phyloP scores from a whole-genome alignment of 306 rosid genomes.

The Oxytropis ochrocephala region DNA sequence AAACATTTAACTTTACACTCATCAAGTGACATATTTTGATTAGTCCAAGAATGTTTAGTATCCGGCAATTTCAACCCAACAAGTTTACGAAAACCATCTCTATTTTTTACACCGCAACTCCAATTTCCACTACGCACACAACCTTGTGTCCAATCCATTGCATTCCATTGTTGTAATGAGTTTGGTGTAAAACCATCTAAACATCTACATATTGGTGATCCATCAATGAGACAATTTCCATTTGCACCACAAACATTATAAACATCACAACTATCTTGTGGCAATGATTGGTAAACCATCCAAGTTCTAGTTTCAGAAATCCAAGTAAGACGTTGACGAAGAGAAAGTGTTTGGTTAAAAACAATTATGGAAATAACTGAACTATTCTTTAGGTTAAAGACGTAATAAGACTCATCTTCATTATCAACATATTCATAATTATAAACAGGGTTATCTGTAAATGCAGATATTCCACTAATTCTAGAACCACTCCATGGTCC shows the following conservation, averaged over 20 bases:
- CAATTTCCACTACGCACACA: conserved; percentile 2
- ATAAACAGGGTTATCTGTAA: neutral
- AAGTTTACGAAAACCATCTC: conserved; percentile 16
- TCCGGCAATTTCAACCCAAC: conserved; percentile 20
- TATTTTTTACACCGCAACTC: conserved; percentile 1
- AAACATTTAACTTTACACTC: neutral
- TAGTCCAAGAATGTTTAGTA: conserved; percentile 1
- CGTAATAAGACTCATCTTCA: neutral
- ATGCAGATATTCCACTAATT: neutral
- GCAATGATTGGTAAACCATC: neutral
- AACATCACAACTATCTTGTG: conserved; percentile 2
- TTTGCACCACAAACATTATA: conserved; percentile 22
- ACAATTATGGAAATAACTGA: neutral
- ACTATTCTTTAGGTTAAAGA: neutral
- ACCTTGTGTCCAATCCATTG: conserved; percentile 7
- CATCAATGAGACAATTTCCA: neutral
- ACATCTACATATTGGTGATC: conserved; percentile 4
- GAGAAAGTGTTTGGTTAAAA: conserved; percentile 3
- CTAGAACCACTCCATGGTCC: conserved; percentile 42
- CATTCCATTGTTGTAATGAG: neutral
- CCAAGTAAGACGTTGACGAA: neutral
- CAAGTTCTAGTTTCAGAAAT: neutral
- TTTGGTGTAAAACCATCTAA: conserved; percentile 16
- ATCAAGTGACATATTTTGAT: neutral
- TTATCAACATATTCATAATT: neutral